Conservation (phyloP, 2,329 filamentous ascomycete genomes). For the Colletotrichum sp. region DNA sequence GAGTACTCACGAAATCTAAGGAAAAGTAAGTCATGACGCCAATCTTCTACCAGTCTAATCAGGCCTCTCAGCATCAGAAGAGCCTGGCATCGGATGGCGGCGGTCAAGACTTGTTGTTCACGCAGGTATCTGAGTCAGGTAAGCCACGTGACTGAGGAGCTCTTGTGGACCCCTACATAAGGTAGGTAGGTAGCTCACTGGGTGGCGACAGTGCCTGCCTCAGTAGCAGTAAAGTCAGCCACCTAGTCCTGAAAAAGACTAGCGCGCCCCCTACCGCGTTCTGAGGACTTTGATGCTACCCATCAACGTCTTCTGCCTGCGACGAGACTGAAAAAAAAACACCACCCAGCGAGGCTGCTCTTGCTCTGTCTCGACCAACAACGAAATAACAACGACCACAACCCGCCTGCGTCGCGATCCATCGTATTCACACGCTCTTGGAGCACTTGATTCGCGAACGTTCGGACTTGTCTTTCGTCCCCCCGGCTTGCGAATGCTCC, state of each 20-base stretch:
- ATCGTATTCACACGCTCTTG: neutral
- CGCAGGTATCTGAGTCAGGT: neutral
- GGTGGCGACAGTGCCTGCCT: neutral
- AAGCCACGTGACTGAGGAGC: neutral
- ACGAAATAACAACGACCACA: neutral
- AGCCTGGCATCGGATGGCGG: neutral
- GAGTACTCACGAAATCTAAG: conserved; percentile 12
- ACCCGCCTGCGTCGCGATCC: neutral
- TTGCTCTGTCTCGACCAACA: neutral
- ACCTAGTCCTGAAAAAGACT: neutral
- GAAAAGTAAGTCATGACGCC: neutral
- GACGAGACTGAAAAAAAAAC: neutral
- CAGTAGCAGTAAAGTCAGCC: neutral
- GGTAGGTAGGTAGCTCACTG: neutral
- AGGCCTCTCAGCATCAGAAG: neutral
- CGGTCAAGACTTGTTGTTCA: neutral
- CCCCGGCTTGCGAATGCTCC: neutral
- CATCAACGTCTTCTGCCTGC: neutral
- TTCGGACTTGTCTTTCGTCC: neutral
- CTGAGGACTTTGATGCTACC: neutral
- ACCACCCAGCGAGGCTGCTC: neutral
- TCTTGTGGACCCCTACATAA: neutral
- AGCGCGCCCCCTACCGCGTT: conserved; percentile 3
- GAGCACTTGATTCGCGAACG: neutral
- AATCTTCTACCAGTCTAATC: neutral